A percentile compares a stretch with the other conserved stretches of the same genome.
Conservation (phyloP, 2,329 filamentous ascomycete genomes). For the Diplodia intermedia region DNA sequence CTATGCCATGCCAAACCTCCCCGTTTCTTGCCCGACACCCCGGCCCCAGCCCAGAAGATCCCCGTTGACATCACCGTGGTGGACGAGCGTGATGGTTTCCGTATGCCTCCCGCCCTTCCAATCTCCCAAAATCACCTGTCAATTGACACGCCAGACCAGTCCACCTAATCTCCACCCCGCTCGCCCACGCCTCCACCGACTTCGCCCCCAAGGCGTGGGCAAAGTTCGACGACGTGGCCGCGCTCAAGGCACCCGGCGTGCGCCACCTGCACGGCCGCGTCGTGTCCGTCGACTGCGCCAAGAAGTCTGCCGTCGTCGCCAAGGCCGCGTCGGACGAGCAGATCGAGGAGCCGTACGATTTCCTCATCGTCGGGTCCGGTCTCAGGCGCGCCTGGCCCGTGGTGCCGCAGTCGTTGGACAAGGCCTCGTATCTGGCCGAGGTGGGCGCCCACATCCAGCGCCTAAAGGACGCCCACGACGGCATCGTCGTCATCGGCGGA, state of each 20-base stretch:
- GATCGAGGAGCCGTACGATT: slow-evolving; percentile 66
- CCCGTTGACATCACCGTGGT: slow-evolving; percentile 74
- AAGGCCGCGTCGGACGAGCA: slow-evolving; percentile 1
- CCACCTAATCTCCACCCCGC: slow-evolving; percentile 14
- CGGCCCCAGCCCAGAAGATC: slow-evolving; percentile 52
- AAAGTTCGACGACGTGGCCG: slow-evolving; percentile 5
- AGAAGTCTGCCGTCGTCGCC: slow-evolving; percentile 11
- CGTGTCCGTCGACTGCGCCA: slow-evolving; percentile 15
- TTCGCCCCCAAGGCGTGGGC: slow-evolving; percentile 20
- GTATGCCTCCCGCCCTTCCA: slow-evolving; percentile 60
- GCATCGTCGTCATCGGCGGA: slow-evolving; percentile 75
- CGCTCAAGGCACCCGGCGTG: slow-evolving; percentile 15
- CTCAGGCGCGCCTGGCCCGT: slow-evolving; percentile 74
- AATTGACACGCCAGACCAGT: slow-evolving; percentile 60
- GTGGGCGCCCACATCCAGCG: slow-evolving; percentile 63
- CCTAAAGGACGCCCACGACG: not conserved
- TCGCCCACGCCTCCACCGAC: slow-evolving; percentile 12
- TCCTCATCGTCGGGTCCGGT: slow-evolving; percentile 75
- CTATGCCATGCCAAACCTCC: slow-evolving; percentile 60
- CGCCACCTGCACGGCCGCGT: slow-evolving; percentile 21
- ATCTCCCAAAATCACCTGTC: slow-evolving; percentile 57
- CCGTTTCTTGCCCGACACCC: slow-evolving; percentile 1
- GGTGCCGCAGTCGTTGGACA: slow-evolving; percentile 70
- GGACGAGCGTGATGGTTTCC: slow-evolving; percentile 83
- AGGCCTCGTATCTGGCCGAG: slow-evolving; percentile 67